These are phyloP conservation scores for Picea glauca DNA, from an alignment of 75 land plant species.

Conservation along the genomic window DNA sequence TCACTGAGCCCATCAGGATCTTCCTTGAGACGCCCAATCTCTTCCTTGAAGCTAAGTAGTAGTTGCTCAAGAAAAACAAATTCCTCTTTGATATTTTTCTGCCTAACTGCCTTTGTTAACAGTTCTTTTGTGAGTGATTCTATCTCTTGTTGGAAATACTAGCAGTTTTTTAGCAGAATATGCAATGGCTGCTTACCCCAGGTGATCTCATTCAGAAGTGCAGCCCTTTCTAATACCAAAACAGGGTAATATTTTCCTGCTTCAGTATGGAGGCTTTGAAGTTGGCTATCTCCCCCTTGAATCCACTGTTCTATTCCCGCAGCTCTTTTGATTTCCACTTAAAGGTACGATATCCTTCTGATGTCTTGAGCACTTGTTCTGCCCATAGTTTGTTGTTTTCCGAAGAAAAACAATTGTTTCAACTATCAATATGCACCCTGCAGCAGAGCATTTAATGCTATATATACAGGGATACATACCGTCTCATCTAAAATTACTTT, in stretches of 20 bases:
- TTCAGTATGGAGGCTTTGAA: not conserved
- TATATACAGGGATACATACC: too few relatives aligned
- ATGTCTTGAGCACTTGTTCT: constrained; percentile 46
- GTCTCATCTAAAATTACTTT: too few relatives aligned
- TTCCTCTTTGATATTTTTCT: not conserved
- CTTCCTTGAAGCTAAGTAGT: not conserved
- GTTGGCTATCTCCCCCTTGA: constrained; percentile 10
- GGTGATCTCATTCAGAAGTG: not conserved
- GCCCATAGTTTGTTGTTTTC: constrained; percentile 44
- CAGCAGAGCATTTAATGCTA: too few relatives aligned
- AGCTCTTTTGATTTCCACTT: constrained; percentile 37
- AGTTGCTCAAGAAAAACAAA: constrained; percentile 1
- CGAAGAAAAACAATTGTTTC: constrained; percentile 15
- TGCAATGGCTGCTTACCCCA: constrained; percentile 1
- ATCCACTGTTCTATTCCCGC: constrained; percentile 18
- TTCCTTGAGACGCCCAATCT: not conserved
- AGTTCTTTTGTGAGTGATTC: not conserved
- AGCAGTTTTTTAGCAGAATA: not conserved
- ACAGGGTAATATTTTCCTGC: not conserved
- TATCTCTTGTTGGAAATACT: not conserved
- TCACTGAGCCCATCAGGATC: not conserved
- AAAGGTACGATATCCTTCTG: constrained; percentile 32
- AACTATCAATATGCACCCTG: too few relatives aligned
- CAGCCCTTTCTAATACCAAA: not conserved
- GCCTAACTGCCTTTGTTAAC: not conserved